These are phyloP conservation scores for Phyllosticta ampelicida DNA, from an alignment of 2,329 filamentous ascomycete species.

Conservation along the genomic window DNA sequence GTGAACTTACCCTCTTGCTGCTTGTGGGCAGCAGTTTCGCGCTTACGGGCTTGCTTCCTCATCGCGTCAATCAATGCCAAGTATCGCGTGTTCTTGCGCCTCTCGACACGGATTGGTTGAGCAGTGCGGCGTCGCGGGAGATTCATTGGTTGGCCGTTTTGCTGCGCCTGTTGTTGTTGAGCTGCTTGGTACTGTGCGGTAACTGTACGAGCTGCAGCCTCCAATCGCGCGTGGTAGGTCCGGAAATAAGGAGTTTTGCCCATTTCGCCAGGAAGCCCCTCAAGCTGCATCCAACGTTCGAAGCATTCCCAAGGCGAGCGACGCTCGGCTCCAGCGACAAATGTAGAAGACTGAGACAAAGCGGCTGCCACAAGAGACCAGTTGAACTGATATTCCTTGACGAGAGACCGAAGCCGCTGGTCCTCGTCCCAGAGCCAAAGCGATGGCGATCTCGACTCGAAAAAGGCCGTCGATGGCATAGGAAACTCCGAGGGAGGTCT, in stretches of 20 bases:
- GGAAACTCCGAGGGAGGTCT: conserved; percentile 80
- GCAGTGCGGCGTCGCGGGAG: conserved; percentile 57
- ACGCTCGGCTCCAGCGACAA: conserved; percentile 76
- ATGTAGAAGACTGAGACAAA: conserved; percentile 61
- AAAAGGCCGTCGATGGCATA: conserved; percentile 86
- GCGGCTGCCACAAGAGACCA: conserved; percentile 90
- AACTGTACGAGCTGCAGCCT: conserved; percentile 50
- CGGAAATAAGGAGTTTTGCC: conserved; percentile 94
- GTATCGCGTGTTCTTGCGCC: conserved; percentile 75
- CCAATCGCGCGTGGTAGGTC: conserved; percentile 52
- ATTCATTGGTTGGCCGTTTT: conserved; percentile 39
- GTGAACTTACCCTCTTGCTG: conserved; percentile 57
- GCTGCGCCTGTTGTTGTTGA: conserved; percentile 40
- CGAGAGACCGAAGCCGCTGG: conserved; percentile 72
- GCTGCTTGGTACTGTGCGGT: conserved; percentile 47
- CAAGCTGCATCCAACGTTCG: conserved; percentile 86
- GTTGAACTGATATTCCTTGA: conserved; percentile 92
- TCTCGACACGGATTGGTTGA: conserved; percentile 70
- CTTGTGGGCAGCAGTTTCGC: conserved; percentile 76
- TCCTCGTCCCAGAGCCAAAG: conserved; percentile 90
- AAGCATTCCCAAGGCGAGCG: conserved; percentile 98
- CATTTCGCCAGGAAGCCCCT: conserved; percentile 86
- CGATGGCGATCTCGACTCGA: conserved; percentile 74
- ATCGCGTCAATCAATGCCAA: conserved; percentile 86
- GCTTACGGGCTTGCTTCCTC: conserved; percentile 89